Evolutionary conservation across 176 grass and related monocot species (phyloP), one percentile per base, ranked within the genome.

Genomic region (Avena insularis): DNA sequence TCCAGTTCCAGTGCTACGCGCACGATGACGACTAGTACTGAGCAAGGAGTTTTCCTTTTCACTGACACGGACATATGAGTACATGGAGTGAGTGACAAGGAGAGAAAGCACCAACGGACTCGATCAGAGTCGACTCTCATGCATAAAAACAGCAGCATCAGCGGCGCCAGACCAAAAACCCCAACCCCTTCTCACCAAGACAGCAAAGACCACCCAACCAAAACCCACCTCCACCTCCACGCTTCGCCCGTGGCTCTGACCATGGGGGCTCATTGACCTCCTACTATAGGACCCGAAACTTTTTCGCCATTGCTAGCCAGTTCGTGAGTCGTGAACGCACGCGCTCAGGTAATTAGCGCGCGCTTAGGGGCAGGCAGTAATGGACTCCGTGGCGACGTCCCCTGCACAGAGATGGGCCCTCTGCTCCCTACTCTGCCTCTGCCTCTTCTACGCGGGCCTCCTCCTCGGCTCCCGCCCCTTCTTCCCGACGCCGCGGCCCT

Each of bases 121-220:
- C n/a, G 21, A 65, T 65, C 25, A 45, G 19, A 38, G 64, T 38
- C 21, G 60, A 27, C 10, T 63, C 33, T 35, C 33, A 35, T 35
- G 4, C 21, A 6, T 31, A 56, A 0, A 12, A 8, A 51, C 15
- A 51, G 75, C 60, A 31, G 58, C 84, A 14, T 72, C 58, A 48
- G 13, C 45, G 36, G 1, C 73, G 36, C 71, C 63, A 20, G 76
- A 88, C 90, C 91, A 89, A 79, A 86, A 77, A 43, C 73, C 83
- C 72, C 83, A 89, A 89, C 90, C 65, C 74, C 83, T 88, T 78
- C 82, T 63, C 67, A 92, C 87, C 83, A 64, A 67, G 57, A 66
- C 51, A 13, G 17, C 56, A 14, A 4, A 13, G 51, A 19, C 47
- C 65, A 19, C 47, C 65, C 60, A 50, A 62, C 81, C 35, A 65